Conservation (phyloP, 2,329 filamentous ascomycete species). For the Cercospora beticola region DNA sequence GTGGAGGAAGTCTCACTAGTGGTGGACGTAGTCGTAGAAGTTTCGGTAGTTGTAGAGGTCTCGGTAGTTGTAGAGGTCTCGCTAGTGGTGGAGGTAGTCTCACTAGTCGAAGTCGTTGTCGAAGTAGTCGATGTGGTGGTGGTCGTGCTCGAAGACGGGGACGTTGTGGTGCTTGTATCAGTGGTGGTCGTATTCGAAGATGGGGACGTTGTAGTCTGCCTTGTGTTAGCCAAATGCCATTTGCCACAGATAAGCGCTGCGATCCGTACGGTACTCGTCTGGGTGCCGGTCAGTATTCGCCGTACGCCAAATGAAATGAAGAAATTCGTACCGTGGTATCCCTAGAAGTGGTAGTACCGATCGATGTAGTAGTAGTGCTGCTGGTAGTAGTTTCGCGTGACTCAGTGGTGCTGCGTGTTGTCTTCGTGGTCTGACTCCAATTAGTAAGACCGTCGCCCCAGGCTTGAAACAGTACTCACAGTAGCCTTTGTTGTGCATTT, state of each 20-base stretch:
- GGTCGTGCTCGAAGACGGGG: not conserved
- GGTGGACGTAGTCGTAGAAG: too few species aligned
- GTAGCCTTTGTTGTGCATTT: not conserved
- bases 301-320: not conserved
- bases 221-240: not conserved
- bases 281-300: not conserved
- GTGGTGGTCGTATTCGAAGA: not conserved
- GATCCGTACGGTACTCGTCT: not conserved
- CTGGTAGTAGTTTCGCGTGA: too few species aligned
- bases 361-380: too few species aligned
- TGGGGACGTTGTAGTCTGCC: not conserved
- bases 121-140: not conserved
- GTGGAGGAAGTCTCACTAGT: too few species aligned
- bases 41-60: too few species aligned
- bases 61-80: too few species aligned
- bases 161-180: too few species aligned
- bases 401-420: not conserved
- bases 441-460: not conserved
- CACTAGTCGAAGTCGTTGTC: not conserved
- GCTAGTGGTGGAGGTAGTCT: not conserved
- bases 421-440: not conserved
- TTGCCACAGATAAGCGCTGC: not conserved
- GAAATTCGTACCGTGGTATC: not conserved
- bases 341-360: not conserved
- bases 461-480: not conserved